A percentile compares a stretch with the other conserved stretches of the same genome.
These are phyloP conservation scores for Beauveria varroae DNA, from an alignment of 2,329 filamentous ascomycete genomes.

Conservation along the genomic window DNA sequence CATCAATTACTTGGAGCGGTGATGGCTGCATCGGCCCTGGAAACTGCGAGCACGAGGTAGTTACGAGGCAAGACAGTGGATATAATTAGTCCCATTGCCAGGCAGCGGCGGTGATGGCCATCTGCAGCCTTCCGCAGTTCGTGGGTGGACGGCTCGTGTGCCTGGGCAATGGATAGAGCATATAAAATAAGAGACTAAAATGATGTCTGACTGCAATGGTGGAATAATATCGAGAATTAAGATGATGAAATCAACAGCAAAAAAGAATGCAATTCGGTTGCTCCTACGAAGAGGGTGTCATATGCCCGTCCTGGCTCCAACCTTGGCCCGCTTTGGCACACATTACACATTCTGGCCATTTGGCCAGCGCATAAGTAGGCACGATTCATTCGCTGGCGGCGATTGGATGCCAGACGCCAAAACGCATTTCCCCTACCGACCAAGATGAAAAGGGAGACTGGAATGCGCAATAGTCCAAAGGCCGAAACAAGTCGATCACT, in stretches of 20 bases:
- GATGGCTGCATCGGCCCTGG: neutral
- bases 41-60: neutral
- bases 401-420: neutral
- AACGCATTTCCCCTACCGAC: neutral
- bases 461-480: neutral
- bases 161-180: neutral
- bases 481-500: neutral
- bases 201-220: neutral
- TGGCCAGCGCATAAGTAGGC: constrained; percentile 3
- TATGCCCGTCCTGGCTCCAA: constrained; percentile 4
- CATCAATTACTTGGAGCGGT: neutral
- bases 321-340: constrained; percentile 8
- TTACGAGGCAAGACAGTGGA: neutral
- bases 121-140: neutral
- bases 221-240: neutral
- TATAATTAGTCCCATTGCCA: neutral
- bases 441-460: neutral
- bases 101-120: neutral
- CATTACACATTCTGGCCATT: neutral
- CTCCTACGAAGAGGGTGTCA: neutral
- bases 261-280: neutral
- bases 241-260: neutral
- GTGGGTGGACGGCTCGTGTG: neutral
- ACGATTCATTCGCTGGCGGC: constrained; percentile 8
- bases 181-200: neutral